phyloP scores from a whole-genome alignment of 225 moss, liverwort and hornwort genomes.

The Straminergon stramineum region DNA sequence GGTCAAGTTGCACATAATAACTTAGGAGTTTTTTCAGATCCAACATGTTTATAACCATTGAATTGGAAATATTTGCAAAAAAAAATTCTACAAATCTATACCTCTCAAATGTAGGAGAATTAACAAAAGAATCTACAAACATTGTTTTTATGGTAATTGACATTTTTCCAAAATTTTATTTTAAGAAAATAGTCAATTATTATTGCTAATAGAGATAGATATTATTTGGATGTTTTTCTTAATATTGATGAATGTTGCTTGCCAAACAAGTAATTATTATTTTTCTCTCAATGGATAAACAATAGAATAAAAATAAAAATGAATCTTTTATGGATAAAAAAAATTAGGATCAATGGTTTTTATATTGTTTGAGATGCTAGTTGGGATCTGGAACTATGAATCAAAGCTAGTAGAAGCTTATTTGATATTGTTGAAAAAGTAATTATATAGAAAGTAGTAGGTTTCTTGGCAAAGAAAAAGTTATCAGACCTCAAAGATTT shows the following conservation, averaged over 20 bases:
- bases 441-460: not conserved
- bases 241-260: not conserved
- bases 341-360: fast-evolving
- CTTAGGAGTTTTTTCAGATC: not conserved
- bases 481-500: not conserved
- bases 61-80: not conserved
- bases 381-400: not conserved
- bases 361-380: not conserved
- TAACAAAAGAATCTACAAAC: not conserved
- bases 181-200: not conserved
- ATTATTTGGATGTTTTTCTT: not conserved
- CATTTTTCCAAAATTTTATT: not conserved
- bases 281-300: not conserved
- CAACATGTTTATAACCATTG: not conserved
- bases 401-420: not conserved
- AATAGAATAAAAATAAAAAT: not conserved
- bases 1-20: not conserved
- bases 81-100: not conserved
- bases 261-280: not conserved
- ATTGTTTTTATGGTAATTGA: not conserved
- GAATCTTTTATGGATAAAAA: not conserved
- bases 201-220: not conserved
- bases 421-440: not conserved
- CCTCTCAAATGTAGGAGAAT: not conserved
- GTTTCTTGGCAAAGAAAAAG: not conserved